Percentiles rank a stretch among this genome's conserved stretches.
Evolutionary conservation across 1,284 basidiomycete genomes (phyloP).

Genomic region (Tremellales sp.): DNA sequence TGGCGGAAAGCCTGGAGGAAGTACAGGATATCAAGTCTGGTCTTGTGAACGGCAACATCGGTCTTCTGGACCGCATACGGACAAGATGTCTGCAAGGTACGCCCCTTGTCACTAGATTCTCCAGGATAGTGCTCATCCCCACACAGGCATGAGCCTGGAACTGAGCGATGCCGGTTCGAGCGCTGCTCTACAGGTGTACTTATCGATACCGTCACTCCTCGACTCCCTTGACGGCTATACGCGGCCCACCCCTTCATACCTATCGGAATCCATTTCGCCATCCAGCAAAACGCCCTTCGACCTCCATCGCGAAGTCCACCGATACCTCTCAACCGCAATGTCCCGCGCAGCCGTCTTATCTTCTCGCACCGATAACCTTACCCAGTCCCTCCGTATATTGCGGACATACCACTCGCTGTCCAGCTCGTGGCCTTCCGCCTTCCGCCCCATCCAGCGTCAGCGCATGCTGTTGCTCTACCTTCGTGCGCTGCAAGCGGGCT

Average conservation of each 20-base stretch:
- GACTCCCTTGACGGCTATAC: conserved; percentile 15
- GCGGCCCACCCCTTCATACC: conserved; percentile 24
- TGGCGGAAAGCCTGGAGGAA: conserved; percentile 59
- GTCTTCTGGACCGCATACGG: conserved; percentile 47
- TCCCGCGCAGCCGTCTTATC: conserved; percentile 49
- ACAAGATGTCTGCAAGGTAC: conserved; percentile 46
- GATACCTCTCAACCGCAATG: conserved; percentile 40
- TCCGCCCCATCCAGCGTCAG: conserved; percentile 67
- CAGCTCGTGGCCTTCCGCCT: conserved; percentile 66
- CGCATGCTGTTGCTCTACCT: conserved; percentile 66
- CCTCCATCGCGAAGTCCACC: conserved; percentile 40
- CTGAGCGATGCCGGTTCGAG: conserved; percentile 17
- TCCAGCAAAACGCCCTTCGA: conserved; percentile 22
- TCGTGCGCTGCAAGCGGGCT: conserved; percentile 59
- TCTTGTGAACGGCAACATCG: conserved; percentile 44
- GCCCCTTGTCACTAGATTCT: conserved; percentile 1
- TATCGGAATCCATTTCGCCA: conserved; percentile 12
- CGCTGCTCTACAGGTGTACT: conserved; percentile 31
- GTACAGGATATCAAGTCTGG: conserved; percentile 35
- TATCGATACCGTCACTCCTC: conserved; percentile 22
- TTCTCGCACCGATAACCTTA: conserved; percentile 31
- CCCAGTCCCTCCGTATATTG: conserved; percentile 54
- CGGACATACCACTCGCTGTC: conserved; percentile 62
- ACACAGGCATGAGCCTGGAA: conserved; percentile 30
- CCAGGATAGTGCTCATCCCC: not conserved